Evolutionary conservation across 192 early-diverging fungal genomes (phyloP), one percentile per base, ranked within the genome.

Genomic region (Bifiguratus adelaidae): DNA sequence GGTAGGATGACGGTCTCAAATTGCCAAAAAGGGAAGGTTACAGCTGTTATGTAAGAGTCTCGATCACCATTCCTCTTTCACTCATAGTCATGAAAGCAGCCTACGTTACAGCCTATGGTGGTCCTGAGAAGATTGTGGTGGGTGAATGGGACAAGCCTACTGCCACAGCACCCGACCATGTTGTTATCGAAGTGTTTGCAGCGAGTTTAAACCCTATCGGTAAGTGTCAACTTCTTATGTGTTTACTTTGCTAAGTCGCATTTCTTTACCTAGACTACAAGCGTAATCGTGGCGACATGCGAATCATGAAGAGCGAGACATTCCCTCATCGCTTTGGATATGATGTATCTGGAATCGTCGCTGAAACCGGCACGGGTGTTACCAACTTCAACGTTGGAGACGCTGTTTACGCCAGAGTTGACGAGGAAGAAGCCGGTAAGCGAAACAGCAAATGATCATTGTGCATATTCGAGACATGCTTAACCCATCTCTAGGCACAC

Each of bases 201-300:
- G 74, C 64, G 9, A 61, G 68, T 16, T 44, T 76, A 30, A 76
- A 76, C 68, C 71, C 66, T 3, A 61, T 76, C 45, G 32, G 32
- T 34, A 34, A 13, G 32, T 34, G 32, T 15, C 11, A 13, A 13
- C 32, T 34, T 11, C 32, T 34, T 11, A 13, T 34, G 11, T 34
- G 32, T 34, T 13, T 34, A 15, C 11, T 15, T 34, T 11, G 32
- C 32, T 34, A 11, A 34, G 11, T 11, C 11, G 11, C 32, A 34
- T 34, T 34, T 15, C 32, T 15, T 34, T 34, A 34, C 15, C 32
- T 0, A 34, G 74, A 76, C 53, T 67, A 47, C 30, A 73, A 76
- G 55, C 60, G 60, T 25, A 68, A 60, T 8, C 44, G 54, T 26
- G 74, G 74, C 24, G 46, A 46, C 45, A 15, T 76, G 4, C 48